A percentile compares a stretch with the other conserved stretches of the same genome.
phyloP scores from a whole-genome alignment of 2,329 filamentous ascomycete genomes.

The Botrytis aclada region DNA sequence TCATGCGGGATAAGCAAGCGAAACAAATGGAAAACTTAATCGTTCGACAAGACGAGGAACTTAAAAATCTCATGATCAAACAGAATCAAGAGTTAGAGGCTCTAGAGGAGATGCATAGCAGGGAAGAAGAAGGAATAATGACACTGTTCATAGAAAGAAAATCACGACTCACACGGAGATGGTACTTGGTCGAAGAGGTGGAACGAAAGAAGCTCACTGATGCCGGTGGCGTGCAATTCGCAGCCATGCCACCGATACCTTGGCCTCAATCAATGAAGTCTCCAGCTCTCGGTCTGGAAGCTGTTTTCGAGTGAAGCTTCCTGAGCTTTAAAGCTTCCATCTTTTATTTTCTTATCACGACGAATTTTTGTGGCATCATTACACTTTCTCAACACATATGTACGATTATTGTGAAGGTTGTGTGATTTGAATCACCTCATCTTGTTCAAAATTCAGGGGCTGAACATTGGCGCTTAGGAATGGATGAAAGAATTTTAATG shows the following conservation, averaged over 20 bases:
- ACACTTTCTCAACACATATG: neutral
- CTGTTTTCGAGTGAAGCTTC: constrained; percentile 26
- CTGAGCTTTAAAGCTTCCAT: neutral
- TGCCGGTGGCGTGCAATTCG: constrained; percentile 45
- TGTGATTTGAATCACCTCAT: neutral
- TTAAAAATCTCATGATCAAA: constrained; percentile 46
- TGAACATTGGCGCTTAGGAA: neutral
- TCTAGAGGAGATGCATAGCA: constrained; percentile 46
- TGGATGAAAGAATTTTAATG: neutral
- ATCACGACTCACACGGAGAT: constrained; percentile 47
- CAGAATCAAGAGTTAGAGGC: constrained; percentile 49
- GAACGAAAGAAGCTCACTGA: constrained; percentile 52
- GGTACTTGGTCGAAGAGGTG: constrained; percentile 53
- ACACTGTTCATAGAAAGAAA: constrained; percentile 47
- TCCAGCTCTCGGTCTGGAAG: constrained; percentile 25
- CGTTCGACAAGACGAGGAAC: constrained; percentile 52
- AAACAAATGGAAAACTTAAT: constrained; percentile 59
- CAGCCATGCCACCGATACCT: constrained; percentile 39
- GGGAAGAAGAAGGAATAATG: constrained; percentile 50
- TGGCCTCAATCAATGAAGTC: constrained; percentile 39
- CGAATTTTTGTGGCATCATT: neutral
- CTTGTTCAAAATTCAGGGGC: neutral
- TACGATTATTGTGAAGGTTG: neutral
- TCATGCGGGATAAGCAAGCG: constrained; percentile 61
- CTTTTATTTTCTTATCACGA: neutral